Percentiles rank a stretch among this genome's conserved stretches.
Evolutionary conservation across 768 basidiomycete species (phyloP).

Genomic region (Hirschioporus abietinus): DNA sequence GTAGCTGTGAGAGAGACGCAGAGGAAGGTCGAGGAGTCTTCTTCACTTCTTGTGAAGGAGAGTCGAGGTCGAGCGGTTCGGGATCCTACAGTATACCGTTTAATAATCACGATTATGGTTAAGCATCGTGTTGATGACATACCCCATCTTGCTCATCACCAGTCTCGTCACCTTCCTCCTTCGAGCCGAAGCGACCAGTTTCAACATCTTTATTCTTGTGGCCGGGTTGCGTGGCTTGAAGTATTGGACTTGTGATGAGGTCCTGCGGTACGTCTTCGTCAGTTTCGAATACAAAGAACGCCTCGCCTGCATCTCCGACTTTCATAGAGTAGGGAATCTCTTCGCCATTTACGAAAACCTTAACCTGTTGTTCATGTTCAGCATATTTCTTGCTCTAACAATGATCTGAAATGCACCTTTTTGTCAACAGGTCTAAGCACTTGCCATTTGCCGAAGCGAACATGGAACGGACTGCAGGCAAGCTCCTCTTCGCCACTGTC

Average conservation of each 20-base stretch:
- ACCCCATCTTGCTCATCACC: not conserved
- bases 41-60: conserved; percentile 13
- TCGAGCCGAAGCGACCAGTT: conserved; percentile 38
- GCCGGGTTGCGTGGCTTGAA: conserved; percentile 52
- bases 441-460: conserved; percentile 96
- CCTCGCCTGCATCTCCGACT: conserved; percentile 97
- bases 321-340: conserved; percentile 95
- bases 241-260: conserved; percentile 89
- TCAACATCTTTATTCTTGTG: conserved; percentile 24
- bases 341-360: conserved; percentile 80
- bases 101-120: not conserved
- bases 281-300: conserved; percentile 98
- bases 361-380: conserved; percentile 52
- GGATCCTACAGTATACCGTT: conserved; percentile 42
- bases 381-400: not conserved
- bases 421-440: conserved; percentile 92
- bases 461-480: conserved; percentile 93
- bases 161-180: conserved; percentile 24
- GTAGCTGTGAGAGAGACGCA: not conserved
- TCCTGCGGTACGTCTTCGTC: conserved; percentile 91
- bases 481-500: conserved; percentile 61
- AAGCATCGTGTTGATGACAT: not conserved
- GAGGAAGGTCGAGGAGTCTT: conserved; percentile 13
- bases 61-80: conserved; percentile 80
- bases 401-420: conserved; percentile 44